A percentile compares a stretch with the other conserved stretches of the same genome.
phyloP scores from a whole-genome alignment of 352 stramenopile genomes.

The Globisporangium viniferum region DNA sequence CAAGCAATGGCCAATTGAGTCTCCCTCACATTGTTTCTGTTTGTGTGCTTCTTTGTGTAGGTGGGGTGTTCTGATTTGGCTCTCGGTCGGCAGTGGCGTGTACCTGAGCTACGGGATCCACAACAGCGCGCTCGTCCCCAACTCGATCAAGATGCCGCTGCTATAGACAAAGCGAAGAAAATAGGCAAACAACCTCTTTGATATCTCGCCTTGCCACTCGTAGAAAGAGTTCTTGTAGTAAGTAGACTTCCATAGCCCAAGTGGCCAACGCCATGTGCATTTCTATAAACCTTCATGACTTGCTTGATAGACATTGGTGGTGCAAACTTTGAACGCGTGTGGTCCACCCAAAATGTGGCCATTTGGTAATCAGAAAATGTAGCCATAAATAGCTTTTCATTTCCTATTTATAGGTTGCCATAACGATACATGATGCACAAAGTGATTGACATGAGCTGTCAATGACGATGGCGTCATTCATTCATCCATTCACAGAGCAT shows the following conservation, averaged over 20 bases:
- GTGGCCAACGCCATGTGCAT: background rate
- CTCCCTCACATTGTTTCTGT: background rate
- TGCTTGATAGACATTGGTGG: background rate
- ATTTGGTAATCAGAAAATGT: background rate
- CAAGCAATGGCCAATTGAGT: background rate
- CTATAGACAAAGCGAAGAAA: conserved; percentile 12
- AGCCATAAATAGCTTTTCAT: conserved; percentile 1
- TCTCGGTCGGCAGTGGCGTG: conserved; percentile 50
- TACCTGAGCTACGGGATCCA: conserved; percentile 81
- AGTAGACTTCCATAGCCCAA: background rate
- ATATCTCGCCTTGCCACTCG: background rate
- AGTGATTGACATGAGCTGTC: background rate
- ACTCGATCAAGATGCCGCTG: conserved; percentile 16
- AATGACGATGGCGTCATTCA: background rate
- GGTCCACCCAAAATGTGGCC: background rate
- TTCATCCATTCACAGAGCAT: background rate
- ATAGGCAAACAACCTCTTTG: background rate
- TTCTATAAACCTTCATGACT: background rate
- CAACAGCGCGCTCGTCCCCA: conserved; percentile 54
- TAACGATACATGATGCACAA: background rate
- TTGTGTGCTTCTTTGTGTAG: conserved; percentile 20
- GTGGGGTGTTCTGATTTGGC: conserved; percentile 75
- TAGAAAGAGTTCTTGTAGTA: background rate
- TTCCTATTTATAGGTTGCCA: background rate
- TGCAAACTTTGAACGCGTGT: background rate